phyloP scores from a whole-genome alignment of 2,329 filamentous ascomycete species.

The Teratosphaeria nubilosa region DNA sequence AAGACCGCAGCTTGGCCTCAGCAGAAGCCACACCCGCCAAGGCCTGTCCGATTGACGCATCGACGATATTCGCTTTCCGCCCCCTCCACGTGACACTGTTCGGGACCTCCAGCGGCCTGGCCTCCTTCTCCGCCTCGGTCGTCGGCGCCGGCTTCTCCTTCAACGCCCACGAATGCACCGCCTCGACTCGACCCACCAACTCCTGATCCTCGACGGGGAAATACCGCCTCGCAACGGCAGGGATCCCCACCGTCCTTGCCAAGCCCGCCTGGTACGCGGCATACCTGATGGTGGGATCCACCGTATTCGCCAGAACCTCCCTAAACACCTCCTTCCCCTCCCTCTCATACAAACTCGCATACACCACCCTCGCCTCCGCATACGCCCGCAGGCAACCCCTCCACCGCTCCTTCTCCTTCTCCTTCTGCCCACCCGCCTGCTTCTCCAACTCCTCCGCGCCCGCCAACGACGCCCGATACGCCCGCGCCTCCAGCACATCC shows the following conservation, averaged over 20 bases:
- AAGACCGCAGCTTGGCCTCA: constrained; percentile 41
- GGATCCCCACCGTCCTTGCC: constrained; percentile 72
- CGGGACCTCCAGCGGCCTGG: constrained; percentile 41
- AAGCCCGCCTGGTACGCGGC: constrained; percentile 70
- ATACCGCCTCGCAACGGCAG: constrained; percentile 65
- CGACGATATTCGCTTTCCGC: constrained; percentile 77
- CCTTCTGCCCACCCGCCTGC: constrained; percentile 42
- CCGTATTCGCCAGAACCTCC: constrained; percentile 72
- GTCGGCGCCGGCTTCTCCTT: constrained; percentile 38
- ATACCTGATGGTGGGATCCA: constrained; percentile 89
- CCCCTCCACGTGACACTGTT: constrained; percentile 77
- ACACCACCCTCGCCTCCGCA: constrained; percentile 69
- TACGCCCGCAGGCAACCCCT: constrained; percentile 65
- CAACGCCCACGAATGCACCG: constrained; percentile 58
- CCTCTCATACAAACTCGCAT: constrained; percentile 59
- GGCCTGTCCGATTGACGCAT: constrained; percentile 81
- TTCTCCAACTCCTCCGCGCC: constrained; percentile 80
- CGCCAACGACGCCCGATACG: constrained; percentile 66
- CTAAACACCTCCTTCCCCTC: constrained; percentile 70
- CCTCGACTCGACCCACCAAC: constrained; percentile 58
- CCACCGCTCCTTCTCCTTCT: constrained; percentile 50
- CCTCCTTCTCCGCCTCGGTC: constrained; percentile 15
- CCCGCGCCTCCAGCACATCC: constrained; percentile 75
- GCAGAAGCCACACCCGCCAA: constrained; percentile 57
- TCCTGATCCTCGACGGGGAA: constrained; percentile 58